Evolutionary conservation across 2,329 filamentous ascomycete species (phyloP), one percentile per base, ranked within the genome.

Genomic region (Botrytis deweyae): DNA sequence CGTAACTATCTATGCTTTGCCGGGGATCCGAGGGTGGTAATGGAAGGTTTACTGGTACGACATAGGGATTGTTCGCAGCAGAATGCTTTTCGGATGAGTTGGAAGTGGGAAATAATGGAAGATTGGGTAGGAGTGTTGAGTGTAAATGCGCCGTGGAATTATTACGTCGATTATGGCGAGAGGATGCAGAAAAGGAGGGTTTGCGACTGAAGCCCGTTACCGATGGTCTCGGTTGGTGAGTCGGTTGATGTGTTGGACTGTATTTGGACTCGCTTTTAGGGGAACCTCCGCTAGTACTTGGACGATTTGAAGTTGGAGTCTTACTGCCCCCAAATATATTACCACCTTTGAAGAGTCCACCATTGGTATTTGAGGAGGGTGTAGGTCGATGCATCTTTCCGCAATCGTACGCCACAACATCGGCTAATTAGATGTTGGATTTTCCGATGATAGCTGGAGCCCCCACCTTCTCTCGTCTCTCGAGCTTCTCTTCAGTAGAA

Each of bases 181-280:
- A 74, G 55, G 77, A 81, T 20, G 83, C 82, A 25, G 84, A 85
- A 75, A 88, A 84, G 62, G 88, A 88, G 14, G 87, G 76, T 79
- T 87, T 88, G 77, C 87, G 87, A 73, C 84, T 83, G 79, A 88
- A 87, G 80, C 78, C 86, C 86, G 67, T 86, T 85, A 72, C 29
- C 29, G 80, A 87, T 84, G 81, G 74, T 18, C 69, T 75, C 46
- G 72, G 72, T 10, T 75, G 72, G 62, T 73, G 66, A 42, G 49
- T 49, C 46, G 46, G 63, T 62, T 61, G 71, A 44, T 66, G 49
- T 10, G 63, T 61, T 25, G 71, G 73, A 52, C 73, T 74, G 33
- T 72, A 74, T 18, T 74, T 73, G 64, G 75, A 76, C 49, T 80
- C 77, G 74, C 73, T 77, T 59, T 75, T 74, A 59, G 74, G 72